Base-by-base conservation (phyloP, 1,284 basidiomycete genomes). In the Malassezia sp. region DNA sequence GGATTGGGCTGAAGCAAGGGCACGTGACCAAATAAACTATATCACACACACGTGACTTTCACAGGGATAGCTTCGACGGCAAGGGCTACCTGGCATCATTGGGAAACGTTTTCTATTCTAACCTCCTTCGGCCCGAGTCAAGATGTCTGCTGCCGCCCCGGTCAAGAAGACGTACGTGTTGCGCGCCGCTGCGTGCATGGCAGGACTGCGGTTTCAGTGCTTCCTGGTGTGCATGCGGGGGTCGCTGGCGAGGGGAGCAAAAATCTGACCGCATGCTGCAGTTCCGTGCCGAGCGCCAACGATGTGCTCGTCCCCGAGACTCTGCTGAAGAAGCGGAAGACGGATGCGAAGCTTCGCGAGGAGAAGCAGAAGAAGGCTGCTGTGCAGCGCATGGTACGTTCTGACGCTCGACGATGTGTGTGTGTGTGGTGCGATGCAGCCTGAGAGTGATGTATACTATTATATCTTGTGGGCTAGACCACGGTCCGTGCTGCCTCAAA, bases 331-430 rank as follows among this genome's bases (percentile, higher is more conserved):
- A 99, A 96, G 80, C 81, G 93, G 76, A 91, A 93, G 79, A 83
- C 89, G 75, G 93, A 84, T 72, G 88, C 90, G 78, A 93, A 95
- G 80, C 84, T 84, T 59, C 81, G 89, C 68, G 89, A 95, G 79
- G 90, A 95, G 74, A 88, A 86, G 72, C 78, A 90, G 67, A 80
- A 79, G 60, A 84, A 85, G 59, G 85, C 85, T 28, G 73, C 78
- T 42, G 85, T 85, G 71, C 84, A 85, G 66, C 84, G 85, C 73
- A 96, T 95, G 85, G 91, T 96, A 73, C 56, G 63, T 54, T 48
- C 36, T 21, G 5, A 11, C 3, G 32, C 34, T 12, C 17, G 7
- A 23, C 18, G 11, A 11, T 29, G 20, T 21, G 30, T 37, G 41
- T 30, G 17, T 31, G 34, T 14, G 33, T 12, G 20, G 14, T 33